Percentiles rank a stretch among this genome's conserved stretches.
Evolutionary conservation across 441 rosid genomes (phyloP).

Genomic region (Adansonia rubrostipa): DNA sequence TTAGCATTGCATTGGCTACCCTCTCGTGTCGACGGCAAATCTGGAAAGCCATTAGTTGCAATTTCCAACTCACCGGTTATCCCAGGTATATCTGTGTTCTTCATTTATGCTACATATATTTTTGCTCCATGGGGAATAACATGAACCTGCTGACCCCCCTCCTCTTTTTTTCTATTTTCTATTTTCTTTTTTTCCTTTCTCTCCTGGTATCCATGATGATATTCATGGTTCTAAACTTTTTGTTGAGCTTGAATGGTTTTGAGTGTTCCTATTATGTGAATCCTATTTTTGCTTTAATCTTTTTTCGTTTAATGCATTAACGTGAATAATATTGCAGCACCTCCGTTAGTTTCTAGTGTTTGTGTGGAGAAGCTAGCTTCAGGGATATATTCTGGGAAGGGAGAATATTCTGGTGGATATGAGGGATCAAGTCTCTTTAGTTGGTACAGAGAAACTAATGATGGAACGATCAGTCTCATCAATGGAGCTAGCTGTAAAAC

Average conservation of each 20-base stretch:
- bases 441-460: conserved; percentile 88
- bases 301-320: not conserved
- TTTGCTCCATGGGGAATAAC: not conserved
- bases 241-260: conserved; percentile 4
- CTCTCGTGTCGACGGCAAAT: conserved; percentile 79
- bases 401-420: conserved; percentile 92
- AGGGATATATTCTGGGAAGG: conserved; percentile 81
- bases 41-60: conserved; percentile 82
- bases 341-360: conserved; percentile 73
- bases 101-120: not conserved
- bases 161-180: not conserved
- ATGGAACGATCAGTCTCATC: conserved; percentile 70
- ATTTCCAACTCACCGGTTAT: conserved; percentile 72
- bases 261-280: not conserved
- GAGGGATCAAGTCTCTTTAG: conserved; percentile 89
- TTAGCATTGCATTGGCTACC: conserved; percentile 90
- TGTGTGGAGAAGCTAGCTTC: conserved; percentile 63
- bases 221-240: not conserved
- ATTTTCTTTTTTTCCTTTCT: not conserved
- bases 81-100: conserved; percentile 62
- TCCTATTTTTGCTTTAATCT: not conserved
- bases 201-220: not conserved
- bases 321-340: conserved; percentile 56
- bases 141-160: not conserved
- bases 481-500: conserved; percentile 69